These are phyloP conservation scores for Cyclostephanos tholiformis DNA, from an alignment of 108 stramenopile species.

Conservation along the genomic window DNA sequence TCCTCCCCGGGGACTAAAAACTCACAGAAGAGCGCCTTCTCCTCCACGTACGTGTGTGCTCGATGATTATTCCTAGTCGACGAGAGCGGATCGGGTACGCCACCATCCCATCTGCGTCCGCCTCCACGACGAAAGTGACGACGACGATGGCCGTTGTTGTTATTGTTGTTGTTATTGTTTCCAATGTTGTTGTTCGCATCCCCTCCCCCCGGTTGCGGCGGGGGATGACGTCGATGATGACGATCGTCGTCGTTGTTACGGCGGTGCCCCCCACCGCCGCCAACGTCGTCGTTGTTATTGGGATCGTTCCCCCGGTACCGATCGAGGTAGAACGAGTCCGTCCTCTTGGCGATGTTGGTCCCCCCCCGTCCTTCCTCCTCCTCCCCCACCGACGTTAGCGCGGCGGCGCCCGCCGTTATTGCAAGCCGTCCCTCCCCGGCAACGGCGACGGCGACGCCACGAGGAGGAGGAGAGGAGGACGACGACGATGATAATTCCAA, in stretches of 20 bases:
- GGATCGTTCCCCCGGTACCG: slow-evolving; percentile 9
- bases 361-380: not conserved
- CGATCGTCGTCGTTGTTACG: too few relatives aligned
- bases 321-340: slow-evolving; percentile 26
- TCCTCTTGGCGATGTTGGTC: not conserved
- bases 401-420: not conserved
- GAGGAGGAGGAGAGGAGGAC: not conserved
- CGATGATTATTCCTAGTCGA: not conserved
- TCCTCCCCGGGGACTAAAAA: not conserved
- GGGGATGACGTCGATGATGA: too few relatives aligned
- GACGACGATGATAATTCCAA: slow-evolving; percentile 44
- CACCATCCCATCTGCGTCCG: not conserved
- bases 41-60: slow-evolving; percentile 68
- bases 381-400: not conserved
- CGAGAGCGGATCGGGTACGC: not conserved
- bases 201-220: not conserved
- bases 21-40: slow-evolving; percentile 63
- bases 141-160: not conserved
- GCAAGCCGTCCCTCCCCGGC: not conserved
- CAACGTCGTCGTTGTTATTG: too few relatives aligned
- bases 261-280: too few relatives aligned
- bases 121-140: not conserved
- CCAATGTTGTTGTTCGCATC: not conserved
- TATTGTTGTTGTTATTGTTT: not conserved
- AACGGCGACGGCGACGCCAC: not conserved